Percentiles rank a stretch among this genome's conserved stretches.
Evolutionary conservation across 805 yeast genomes (phyloP).

Genomic region (Saccharomyces mikatae): DNA sequence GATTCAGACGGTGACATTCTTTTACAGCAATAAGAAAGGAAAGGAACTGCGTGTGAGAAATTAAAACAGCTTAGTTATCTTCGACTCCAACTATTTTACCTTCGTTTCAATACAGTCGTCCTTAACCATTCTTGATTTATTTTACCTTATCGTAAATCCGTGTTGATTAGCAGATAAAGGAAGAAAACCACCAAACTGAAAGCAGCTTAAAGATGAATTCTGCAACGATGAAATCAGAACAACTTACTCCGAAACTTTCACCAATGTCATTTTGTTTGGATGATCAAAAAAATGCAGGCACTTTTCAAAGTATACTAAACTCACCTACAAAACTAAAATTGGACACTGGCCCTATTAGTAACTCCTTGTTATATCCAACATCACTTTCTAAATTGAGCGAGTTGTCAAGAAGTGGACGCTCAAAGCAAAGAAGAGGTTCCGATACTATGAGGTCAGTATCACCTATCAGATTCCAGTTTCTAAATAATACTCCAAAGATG

Average conservation of each 20-base stretch:
- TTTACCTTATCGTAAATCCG: background rate
- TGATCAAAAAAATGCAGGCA: conserved; percentile 12
- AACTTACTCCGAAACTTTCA: conserved; percentile 22
- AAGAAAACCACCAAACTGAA: background rate
- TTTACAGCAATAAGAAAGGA: background rate
- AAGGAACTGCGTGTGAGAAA: background rate
- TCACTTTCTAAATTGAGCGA: conserved; percentile 29
- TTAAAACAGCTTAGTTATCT: background rate
- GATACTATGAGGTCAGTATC: conserved; percentile 24
- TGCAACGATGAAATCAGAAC: conserved; percentile 23
- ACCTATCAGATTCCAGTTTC: conserved; percentile 20
- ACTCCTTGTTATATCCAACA: conserved; percentile 21
- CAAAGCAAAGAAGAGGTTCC: conserved; percentile 15
- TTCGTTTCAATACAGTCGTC: background rate
- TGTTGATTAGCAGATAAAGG: background rate
- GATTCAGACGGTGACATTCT: background rate
- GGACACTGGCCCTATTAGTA: conserved; percentile 7
- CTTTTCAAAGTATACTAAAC: conserved; percentile 15
- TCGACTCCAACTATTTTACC: background rate
- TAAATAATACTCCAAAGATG: conserved; percentile 23
- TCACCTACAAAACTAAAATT: conserved; percentile 27
- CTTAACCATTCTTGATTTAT: background rate
- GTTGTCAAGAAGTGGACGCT: conserved; percentile 15
- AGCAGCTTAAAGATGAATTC: conserved; percentile 15
- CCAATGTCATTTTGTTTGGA: conserved; percentile 25